Evolutionary conservation across 306 rosid species (phyloP).

Genomic region (Acacia melanoxylon): DNA sequence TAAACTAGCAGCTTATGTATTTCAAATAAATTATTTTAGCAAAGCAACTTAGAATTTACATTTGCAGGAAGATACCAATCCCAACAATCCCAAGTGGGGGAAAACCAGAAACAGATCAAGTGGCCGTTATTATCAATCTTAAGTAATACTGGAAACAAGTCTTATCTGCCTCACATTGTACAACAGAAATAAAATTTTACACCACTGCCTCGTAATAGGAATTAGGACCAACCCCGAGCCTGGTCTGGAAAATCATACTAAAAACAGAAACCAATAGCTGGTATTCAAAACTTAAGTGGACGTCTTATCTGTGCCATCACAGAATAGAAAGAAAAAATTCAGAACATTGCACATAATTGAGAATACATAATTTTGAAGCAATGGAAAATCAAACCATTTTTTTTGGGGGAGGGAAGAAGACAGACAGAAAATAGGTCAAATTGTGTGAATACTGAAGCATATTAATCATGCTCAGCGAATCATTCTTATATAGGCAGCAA

Average conservation of each 20-base stretch:
- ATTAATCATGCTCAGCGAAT: too few relatives aligned
- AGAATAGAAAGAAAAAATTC: not conserved
- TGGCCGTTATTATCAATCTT: not conserved
- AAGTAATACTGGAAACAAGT: not conserved
- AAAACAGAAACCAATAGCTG: not conserved
- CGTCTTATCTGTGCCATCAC: not conserved
- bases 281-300: not conserved
- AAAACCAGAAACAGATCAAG: not conserved
- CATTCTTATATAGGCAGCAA: too few relatives aligned
- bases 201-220: not conserved
- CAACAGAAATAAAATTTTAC: not conserved
- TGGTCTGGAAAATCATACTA: not conserved
- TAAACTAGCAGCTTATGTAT: not conserved
- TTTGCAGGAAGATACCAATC: not conserved
- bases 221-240: not conserved
- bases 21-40: not conserved
- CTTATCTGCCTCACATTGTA: not conserved
- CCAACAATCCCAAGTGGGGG: not conserved
- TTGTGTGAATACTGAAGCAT: too few relatives aligned
- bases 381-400: not conserved
- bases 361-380: not conserved
- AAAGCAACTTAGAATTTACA: not conserved
- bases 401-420: rapidly evolving
- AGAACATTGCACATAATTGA: not conserved
- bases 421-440: not conserved